Evolutionary conservation across 805 yeast species (phyloP), one percentile per base, ranked within the genome.

Genomic region (Saturnispora ahearnii): DNA sequence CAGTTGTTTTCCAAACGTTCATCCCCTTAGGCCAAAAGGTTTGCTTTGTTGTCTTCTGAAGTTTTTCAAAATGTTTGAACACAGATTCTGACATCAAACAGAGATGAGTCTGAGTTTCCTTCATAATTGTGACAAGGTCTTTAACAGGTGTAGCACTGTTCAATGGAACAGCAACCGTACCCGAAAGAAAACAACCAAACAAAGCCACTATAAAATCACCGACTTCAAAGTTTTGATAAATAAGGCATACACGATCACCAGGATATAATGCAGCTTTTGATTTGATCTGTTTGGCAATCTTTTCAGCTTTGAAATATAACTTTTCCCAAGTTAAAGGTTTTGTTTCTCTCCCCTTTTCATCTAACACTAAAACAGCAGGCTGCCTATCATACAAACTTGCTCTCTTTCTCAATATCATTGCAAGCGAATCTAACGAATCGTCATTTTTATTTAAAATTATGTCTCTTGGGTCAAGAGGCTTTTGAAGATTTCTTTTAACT

Each of bases 101-200:
- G 47, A 87, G 71, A 62, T 84, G 88, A 1, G 95, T 76, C 51
- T 82, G 86, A 0, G 97, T 86, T 31, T 77, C 72, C 41, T 75
- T 76, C 65, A 90, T 78, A 32, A 90, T 84, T 53, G 79, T 81
- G 12, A 79, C 73, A 53, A 89, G 79, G 55, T 89, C 96, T 40
- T 71, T 71, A 28, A 82, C 67, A 31, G 84, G 82, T 28, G 80
- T 75, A 48, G 81, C 85, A 51, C 88, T 82, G 48, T 86, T 86
- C 40, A 93, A 80, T 0, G 99, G 99, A 5, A 93, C 91, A 0
- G 98, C 98, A 2, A 93, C 90, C 43, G 88, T 84, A 2, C 96
- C 96, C 1, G 97, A 95, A 50, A 91, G 70, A 56, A 91, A 87
- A 62, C 97, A 90, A 6, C 96, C 99, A 63, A 88, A 77, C 21